Base-by-base conservation (phyloP, 768 basidiomycete genomes). In the Zangia roseola region DNA sequence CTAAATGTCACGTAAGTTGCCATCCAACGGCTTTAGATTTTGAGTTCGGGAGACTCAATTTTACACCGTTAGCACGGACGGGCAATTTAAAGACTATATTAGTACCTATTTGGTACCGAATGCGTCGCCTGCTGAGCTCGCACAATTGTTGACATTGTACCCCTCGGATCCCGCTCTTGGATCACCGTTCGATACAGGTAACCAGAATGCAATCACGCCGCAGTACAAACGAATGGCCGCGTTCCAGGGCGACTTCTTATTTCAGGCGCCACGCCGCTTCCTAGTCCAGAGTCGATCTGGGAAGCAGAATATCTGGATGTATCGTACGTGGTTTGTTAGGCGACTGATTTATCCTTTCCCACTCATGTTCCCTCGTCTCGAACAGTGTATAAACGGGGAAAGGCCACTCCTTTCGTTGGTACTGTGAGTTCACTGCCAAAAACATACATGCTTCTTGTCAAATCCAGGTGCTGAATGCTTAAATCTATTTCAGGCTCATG, bases 161-260 rank as follows among this genome's bases (percentile, higher is more conserved):
- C 72, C 79, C 1, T 47, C 57, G 0, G 70, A 76, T 41, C 57
- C 70, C 1, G 61, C 65, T 1, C 55, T 72, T 44, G 82, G 82
- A n/a, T 82, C 80, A 0, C 82, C 82, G 0, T 84, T 75, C 54
- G 70, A 70, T 48, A 83, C 81, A 0, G 72, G 74, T 0, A 17
- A 56, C 33, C 50, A 70, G 14, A 79, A 82, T 47, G 69, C 70
- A 0, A 48, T 76, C 6, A 71, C 74, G 3, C 74, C 77, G 0
- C 71, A 81, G 47, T 80, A 69, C 62, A 82, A 82, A 54, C 69
- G 79, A 2, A 51, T 80, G 8, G 71, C 81, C 6, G 71, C 80
- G 0, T 66, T 81, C 52, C 68, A 71, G 40, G 80, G 81, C 0
- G 81, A 83, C 52, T 62, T 65, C 28, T 67, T 75, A 3, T 79